Evolutionary conservation across 2,329 filamentous ascomycete genomes (phyloP).

Genomic region (Elsinoe fawcettii): DNA sequence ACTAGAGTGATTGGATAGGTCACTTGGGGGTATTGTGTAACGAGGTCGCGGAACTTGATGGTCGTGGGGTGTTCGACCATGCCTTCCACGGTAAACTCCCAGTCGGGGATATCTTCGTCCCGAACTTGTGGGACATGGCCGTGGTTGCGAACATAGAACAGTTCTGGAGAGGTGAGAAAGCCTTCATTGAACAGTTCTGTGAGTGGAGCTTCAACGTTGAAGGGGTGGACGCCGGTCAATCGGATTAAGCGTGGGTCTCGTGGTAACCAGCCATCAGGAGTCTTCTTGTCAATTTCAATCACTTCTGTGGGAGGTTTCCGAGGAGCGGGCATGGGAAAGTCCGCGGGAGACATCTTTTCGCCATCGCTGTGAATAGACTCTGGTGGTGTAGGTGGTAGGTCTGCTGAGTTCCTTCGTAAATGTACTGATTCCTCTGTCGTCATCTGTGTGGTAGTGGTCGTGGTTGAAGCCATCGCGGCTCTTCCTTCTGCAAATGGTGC

Average conservation of each 20-base stretch:
- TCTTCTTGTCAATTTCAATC: constrained; percentile 68
- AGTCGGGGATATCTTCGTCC: constrained; percentile 64
- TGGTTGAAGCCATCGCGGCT: constrained; percentile 2
- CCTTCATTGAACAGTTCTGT: constrained; percentile 70
- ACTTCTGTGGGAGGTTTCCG: constrained; percentile 52
- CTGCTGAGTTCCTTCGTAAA: constrained; percentile 21
- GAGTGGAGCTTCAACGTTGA: constrained; percentile 81
- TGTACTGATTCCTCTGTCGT: constrained; percentile 22
- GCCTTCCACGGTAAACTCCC: constrained; percentile 76
- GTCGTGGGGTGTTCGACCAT: constrained; percentile 69
- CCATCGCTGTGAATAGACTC: constrained; percentile 28
- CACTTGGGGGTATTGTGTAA: constrained; percentile 68
- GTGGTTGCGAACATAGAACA: constrained; percentile 91
- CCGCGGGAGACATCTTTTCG: constrained; percentile 23
- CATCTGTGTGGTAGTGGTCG: constrained; percentile 16
- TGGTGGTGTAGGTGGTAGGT: constrained; percentile 32
- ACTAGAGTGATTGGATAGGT: constrained; percentile 84
- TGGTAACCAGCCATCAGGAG: constrained; percentile 73
- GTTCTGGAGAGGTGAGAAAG: constrained; percentile 76
- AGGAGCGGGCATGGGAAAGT: constrained; percentile 62
- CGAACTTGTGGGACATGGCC: constrained; percentile 69
- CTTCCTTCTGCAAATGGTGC: neutral
- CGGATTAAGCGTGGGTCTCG: constrained; percentile 76
- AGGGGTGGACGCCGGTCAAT: constrained; percentile 80
- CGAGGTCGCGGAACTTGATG: constrained; percentile 63